Evolutionary conservation across 768 basidiomycete genomes (phyloP).

Genomic region (Grammothele lineata): DNA sequence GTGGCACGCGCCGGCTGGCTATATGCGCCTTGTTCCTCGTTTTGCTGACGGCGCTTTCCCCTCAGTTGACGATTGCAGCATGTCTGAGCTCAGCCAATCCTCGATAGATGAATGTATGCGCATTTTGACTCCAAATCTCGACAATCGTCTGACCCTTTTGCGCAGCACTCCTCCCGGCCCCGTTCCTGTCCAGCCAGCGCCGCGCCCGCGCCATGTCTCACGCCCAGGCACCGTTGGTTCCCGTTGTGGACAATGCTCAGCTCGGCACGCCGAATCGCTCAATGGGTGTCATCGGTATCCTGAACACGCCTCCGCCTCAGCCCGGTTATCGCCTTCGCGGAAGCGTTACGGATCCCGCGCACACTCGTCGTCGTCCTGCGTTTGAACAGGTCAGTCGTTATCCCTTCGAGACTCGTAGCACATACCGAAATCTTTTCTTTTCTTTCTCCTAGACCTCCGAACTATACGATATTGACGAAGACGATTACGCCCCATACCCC

Average conservation of each 20-base stretch:
- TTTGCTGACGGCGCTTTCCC: neutral
- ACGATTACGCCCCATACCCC: constrained; percentile 51
- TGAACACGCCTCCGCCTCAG: constrained; percentile 70
- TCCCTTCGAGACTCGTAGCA: no score
- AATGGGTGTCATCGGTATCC: constrained; percentile 35
- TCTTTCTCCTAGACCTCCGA: constrained; percentile 35
- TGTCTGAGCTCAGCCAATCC: constrained; percentile 15
- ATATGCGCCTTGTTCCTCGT: neutral
- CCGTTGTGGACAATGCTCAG: constrained; percentile 23
- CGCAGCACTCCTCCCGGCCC: constrained; percentile 53
- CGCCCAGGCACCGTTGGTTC: constrained; percentile 39
- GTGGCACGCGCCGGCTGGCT: neutral
- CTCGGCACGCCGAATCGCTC: constrained; percentile 25
- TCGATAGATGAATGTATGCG: constrained; percentile 18
- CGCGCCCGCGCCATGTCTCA: constrained; percentile 52
- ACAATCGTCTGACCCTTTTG: constrained; percentile 15
- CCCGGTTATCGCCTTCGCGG: constrained; percentile 64
- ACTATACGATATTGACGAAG: constrained; percentile 74
- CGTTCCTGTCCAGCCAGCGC: constrained; percentile 51
- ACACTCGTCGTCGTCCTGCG: constrained; percentile 36
- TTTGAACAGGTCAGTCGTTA: constrained; percentile 36
- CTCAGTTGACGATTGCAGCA: constrained; percentile 15
- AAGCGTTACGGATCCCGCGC: constrained; percentile 68
- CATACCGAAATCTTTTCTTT: constrained; percentile 14
- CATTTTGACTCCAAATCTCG: neutral